Conservation (phyloP, 2,329 filamentous ascomycete genomes). For the Trichoderma simmonsii region DNA sequence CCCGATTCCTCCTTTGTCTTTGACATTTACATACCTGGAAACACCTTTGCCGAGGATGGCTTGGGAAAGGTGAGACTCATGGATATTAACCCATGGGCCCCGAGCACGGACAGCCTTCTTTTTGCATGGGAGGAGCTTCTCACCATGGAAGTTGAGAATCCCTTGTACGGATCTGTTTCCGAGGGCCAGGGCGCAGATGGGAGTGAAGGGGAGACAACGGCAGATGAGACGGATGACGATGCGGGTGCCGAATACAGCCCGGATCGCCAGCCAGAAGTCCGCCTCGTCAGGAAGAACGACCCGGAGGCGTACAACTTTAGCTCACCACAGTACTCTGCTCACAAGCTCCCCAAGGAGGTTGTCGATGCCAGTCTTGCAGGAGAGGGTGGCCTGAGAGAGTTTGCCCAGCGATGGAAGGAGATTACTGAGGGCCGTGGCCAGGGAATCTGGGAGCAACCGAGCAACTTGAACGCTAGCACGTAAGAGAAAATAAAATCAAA, state of each 20-base stretch:
- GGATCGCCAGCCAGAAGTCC: slow-evolving; percentile 70
- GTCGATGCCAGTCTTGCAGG: slow-evolving; percentile 68
- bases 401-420: slow-evolving; percentile 71
- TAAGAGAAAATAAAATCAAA: neutral
- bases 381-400: slow-evolving; percentile 75
- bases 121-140: slow-evolving; percentile 90
- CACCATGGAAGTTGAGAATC: slow-evolving; percentile 60
- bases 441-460: slow-evolving; percentile 39
- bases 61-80: slow-evolving; percentile 79
- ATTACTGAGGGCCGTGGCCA: slow-evolving; percentile 44
- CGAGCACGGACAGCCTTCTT: slow-evolving; percentile 79
- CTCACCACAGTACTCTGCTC: slow-evolving; percentile 85
- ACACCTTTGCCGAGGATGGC: slow-evolving; percentile 50
- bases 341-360: slow-evolving; percentile 92
- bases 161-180: slow-evolving; percentile 48
- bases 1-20: slow-evolving; percentile 83
- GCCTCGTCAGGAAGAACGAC: slow-evolving; percentile 78
- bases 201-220: slow-evolving; percentile 37
- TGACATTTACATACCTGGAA: slow-evolving; percentile 85
- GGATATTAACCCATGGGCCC: slow-evolving; percentile 94
- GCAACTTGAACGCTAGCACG: slow-evolving; percentile 5
- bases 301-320: slow-evolving; percentile 85
- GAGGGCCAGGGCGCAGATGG: slow-evolving; percentile 31
- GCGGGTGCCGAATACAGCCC: slow-evolving; percentile 48
- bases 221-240: slow-evolving; percentile 39